Evolutionary conservation across 2,329 filamentous ascomycete species (phyloP).

Genomic region (Aureobasidium lini): DNA sequence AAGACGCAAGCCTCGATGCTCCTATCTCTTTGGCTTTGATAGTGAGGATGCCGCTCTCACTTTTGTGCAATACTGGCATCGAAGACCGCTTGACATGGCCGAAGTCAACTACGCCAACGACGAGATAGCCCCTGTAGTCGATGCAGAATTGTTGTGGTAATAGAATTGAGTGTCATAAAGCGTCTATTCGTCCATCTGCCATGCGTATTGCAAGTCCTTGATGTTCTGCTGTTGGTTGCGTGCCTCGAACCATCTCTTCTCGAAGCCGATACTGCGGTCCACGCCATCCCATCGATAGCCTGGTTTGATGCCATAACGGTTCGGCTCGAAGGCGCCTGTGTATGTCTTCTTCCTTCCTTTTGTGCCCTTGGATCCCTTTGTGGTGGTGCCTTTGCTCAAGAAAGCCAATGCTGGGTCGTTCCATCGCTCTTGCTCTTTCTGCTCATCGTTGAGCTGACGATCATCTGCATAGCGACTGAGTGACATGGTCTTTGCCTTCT

Average conservation of each 20-base stretch:
- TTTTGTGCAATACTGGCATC: constrained; percentile 48
- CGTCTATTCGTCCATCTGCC: constrained; percentile 87
- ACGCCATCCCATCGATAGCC: constrained; percentile 97
- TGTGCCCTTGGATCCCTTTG: constrained; percentile 49
- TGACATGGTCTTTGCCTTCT: constrained; percentile 75
- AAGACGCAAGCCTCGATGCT: constrained; percentile 20
- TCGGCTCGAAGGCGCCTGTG: constrained; percentile 71
- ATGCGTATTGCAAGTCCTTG: constrained; percentile 77
- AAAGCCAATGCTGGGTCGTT: constrained; percentile 89
- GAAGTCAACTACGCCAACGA: constrained; percentile 23
- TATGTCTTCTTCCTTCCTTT: constrained; percentile 56
- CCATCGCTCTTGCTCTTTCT: constrained; percentile 74
- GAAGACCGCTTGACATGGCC: constrained; percentile 32
- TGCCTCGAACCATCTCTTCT: constrained; percentile 85
- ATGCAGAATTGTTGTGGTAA: constrained; percentile 45
- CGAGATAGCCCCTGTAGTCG: constrained; percentile 33
- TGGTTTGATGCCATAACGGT: constrained; percentile 86
- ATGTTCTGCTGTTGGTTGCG: constrained; percentile 70
- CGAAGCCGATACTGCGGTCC: constrained; percentile 87
- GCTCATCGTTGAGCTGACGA: constrained; percentile 71
- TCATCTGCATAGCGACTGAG: constrained; percentile 79
- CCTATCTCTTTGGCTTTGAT: constrained; percentile 46
- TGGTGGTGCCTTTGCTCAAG: constrained; percentile 48
- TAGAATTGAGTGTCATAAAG: neutral
- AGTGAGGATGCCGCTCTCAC: constrained; percentile 47